phyloP scores from a whole-genome alignment of 2,329 filamentous ascomycete species.

The Arthrobotrys entomopaga region DNA sequence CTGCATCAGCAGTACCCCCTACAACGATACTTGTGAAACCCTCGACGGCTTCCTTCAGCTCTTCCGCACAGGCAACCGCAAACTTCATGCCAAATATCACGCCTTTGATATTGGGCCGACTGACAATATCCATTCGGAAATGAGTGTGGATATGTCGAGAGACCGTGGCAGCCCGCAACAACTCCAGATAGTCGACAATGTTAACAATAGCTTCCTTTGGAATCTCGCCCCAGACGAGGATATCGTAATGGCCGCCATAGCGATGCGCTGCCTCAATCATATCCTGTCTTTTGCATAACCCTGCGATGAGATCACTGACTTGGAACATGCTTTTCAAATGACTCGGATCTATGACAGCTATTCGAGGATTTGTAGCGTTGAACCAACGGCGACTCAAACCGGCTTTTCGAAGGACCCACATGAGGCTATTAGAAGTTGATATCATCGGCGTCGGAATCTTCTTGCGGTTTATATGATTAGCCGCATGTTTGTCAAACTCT shows the following conservation, averaged over 20 bases:
- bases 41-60: conserved; percentile 21
- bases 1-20: background rate
- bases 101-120: conserved; percentile 31
- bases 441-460: conserved; percentile 50
- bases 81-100: conserved; percentile 48
- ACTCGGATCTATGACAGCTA: conserved; percentile 43
- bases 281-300: conserved; percentile 25
- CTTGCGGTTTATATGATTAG: conserved; percentile 47
- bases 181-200: conserved; percentile 47
- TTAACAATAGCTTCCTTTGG: conserved; percentile 37
- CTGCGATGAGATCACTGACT: conserved; percentile 32
- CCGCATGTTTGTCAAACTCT: conserved; percentile 38
- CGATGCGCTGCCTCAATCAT: conserved; percentile 49
- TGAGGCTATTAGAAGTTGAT: conserved; percentile 49
- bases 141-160: conserved; percentile 47
- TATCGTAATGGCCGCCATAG: conserved; percentile 51
- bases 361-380: conserved; percentile 35
- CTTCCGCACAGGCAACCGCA: conserved; percentile 38
- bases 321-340: conserved; percentile 32
- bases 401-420: conserved; percentile 52
- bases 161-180: conserved; percentile 27
- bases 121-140: conserved; percentile 47
- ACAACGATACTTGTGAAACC: conserved; percentile 37
- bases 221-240: conserved; percentile 49
- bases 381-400: conserved; percentile 35